Evolutionary conservation across 169 alveolate genomes (phyloP), one percentile per base, ranked within the genome.

Genomic region (Plasmodium relictum): DNA sequence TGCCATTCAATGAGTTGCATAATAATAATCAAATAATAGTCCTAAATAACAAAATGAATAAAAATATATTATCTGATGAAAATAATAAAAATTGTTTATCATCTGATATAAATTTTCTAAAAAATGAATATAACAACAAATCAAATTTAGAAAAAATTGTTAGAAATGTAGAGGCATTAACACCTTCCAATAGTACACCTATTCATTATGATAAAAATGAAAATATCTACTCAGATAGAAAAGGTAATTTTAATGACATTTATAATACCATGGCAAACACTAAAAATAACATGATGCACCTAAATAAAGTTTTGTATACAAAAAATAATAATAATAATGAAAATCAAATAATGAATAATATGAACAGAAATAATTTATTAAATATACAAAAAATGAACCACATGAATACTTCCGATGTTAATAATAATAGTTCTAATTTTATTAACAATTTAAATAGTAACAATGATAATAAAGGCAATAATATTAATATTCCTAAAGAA

Each of bases 301-400:
- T 42, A 39, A 83, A 83, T 54, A 52, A 83, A 14, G 66, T 14
- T 62, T 9, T 12, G n/a, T 59, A 39, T 54, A 24, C 72, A 16
- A 59, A 59, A 18, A 83, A 83, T 72, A 76, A 56, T 39, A 61
- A 42, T 66, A 31, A 42, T 26, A 54, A 31, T 63, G 88, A 76
- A 45, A 45, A 26, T 16, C 76, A 76, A 48, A 66, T 66, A 14
- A 39, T 45, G 74, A 76, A 63, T 54, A 26, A 62, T 8, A 45
- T 73, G 72, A 62, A 73, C 9, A 76, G 66, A 56, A 68, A 69
- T 16, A 78, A 58, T 37, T 65, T 78, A 56, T n/a, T 45, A 6
- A 69, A 24, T n/a, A 9, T 66, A 0, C 44, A 78, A 16, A 62
- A 42, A 56, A 41, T 44, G n/a, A 65, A 65, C 48, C 20, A 39